A percentile compares a stretch with the other conserved stretches of the same genome.
Conservation (phyloP, 257 asterid species). For the Oldenlandia corymbosa region DNA sequence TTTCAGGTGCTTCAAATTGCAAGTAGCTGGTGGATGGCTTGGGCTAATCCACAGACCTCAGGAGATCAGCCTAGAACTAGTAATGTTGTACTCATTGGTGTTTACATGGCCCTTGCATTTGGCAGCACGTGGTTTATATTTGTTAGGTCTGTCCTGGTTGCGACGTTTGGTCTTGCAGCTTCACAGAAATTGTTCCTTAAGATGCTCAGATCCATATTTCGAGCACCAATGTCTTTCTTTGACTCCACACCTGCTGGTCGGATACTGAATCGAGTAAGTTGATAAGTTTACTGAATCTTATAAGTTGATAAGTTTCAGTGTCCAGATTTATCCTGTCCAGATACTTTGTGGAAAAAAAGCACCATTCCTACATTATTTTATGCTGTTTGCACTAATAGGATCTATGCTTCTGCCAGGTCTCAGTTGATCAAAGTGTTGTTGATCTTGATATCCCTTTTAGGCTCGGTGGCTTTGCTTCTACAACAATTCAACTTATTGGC, state of each 20-base stretch:
- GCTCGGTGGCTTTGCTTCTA: constrained; percentile 98
- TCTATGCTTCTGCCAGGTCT: constrained; percentile 63
- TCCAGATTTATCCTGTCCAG: constrained; percentile 1
- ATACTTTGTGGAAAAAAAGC: constrained; percentile 8
- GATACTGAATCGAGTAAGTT: constrained; percentile 83
- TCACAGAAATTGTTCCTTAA: constrained; percentile 80
- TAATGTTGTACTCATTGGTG: constrained; percentile 66
- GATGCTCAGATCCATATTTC: constrained; percentile 72
- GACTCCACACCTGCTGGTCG: constrained; percentile 98
- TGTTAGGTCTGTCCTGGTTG: constrained; percentile 88
- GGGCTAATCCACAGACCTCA: constrained; percentile 97
- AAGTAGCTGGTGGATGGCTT: constrained; percentile 99
- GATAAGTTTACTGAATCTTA: constrained; percentile 2
- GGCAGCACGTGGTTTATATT: constrained; percentile 95
- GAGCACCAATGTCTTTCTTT: constrained; percentile 94
- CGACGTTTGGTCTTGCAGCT: constrained; percentile 95
- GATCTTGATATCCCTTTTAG: constrained; percentile 99
- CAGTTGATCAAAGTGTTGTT: constrained; percentile 95
- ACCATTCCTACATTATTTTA: constrained; percentile 8
- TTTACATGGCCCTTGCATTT: constrained; percentile 94
- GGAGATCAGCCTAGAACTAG: constrained; percentile 75
- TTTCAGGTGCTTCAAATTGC: constrained; percentile 98
- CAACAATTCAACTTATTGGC: constrained; percentile 97
- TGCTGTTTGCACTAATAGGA: constrained; percentile 21
- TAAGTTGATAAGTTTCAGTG: no score